These are phyloP conservation scores for Boletus coccyginus DNA, from an alignment of 768 basidiomycete species.

Conservation along the genomic window DNA sequence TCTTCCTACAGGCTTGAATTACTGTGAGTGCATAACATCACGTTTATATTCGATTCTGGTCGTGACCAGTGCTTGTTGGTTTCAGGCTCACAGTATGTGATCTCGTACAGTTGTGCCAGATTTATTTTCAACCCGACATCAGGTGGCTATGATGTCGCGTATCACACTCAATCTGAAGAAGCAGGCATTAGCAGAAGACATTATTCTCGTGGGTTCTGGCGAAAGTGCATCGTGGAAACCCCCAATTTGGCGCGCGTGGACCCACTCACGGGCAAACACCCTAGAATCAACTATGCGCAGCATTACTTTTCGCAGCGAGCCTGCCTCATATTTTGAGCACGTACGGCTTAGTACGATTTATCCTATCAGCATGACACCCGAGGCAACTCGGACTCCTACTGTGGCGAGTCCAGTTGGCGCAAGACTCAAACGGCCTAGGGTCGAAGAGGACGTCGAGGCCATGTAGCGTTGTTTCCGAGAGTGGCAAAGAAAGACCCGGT, in stretches of 20 bases:
- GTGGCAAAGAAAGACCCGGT: background rate
- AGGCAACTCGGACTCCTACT: background rate
- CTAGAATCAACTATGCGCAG: background rate
- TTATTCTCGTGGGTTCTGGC: background rate
- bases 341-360: background rate
- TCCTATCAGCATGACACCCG: background rate
- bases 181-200: conserved; percentile 8
- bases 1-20: conserved; percentile 33
- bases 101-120: background rate
- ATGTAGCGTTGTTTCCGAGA: background rate
- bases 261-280: background rate
- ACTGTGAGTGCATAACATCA: conserved; percentile 32
- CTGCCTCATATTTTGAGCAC: background rate
- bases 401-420: background rate
- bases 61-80: conserved; percentile 33
- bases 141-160: conserved; percentile 67
- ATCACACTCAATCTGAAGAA: conserved; percentile 62
- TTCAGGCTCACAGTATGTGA: conserved; percentile 14
- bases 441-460: background rate
- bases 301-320: background rate
- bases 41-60: conserved; percentile 19
- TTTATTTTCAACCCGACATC: conserved; percentile 3
- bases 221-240: background rate
- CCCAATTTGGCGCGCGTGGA: background rate
- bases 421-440: background rate